A percentile compares a stretch with the other conserved stretches of the same genome.
These are phyloP conservation scores for Ophiostoma pallidulum DNA, from an alignment of 2,329 filamentous ascomycete genomes.

Conservation along the genomic window DNA sequence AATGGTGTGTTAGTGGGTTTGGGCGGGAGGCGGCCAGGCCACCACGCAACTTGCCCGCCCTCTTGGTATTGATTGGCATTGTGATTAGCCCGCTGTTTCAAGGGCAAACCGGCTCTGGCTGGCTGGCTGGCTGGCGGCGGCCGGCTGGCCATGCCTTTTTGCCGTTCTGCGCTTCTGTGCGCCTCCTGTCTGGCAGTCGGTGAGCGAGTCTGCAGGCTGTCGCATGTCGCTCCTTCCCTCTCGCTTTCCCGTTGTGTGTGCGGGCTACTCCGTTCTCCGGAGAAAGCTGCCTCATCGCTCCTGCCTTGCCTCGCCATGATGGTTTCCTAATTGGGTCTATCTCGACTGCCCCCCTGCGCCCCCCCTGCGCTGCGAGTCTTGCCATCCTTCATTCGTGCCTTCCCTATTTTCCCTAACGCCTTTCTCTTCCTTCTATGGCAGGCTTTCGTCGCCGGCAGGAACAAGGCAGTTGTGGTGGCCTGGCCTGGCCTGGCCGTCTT, in stretches of 20 bases:
- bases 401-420: background rate
- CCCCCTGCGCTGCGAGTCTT: constrained; percentile 1
- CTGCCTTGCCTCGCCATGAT: too few relatives aligned
- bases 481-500: too few relatives aligned
- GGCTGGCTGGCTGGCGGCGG: too few relatives aligned
- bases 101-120: too few relatives aligned
- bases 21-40: background rate
- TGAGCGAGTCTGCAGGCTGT: background rate
- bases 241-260: background rate
- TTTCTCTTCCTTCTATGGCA: constrained; percentile 1
- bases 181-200: background rate
- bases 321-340: too few relatives aligned
- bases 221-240: background rate
- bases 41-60: background rate
- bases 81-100: constrained; percentile 8
- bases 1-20: constrained; percentile 8
- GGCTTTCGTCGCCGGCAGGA: background rate
- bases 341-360: too few relatives aligned
- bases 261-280: background rate
- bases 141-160: background rate
- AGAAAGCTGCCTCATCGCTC: background rate
- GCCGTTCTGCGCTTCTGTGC: background rate
- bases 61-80: too few relatives aligned
- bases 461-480: too few relatives aligned
- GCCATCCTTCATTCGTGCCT: background rate